Evolutionary conservation across 2,329 filamentous ascomycete genomes (phyloP).

Genomic region (Leptographium wingfieldii): DNA sequence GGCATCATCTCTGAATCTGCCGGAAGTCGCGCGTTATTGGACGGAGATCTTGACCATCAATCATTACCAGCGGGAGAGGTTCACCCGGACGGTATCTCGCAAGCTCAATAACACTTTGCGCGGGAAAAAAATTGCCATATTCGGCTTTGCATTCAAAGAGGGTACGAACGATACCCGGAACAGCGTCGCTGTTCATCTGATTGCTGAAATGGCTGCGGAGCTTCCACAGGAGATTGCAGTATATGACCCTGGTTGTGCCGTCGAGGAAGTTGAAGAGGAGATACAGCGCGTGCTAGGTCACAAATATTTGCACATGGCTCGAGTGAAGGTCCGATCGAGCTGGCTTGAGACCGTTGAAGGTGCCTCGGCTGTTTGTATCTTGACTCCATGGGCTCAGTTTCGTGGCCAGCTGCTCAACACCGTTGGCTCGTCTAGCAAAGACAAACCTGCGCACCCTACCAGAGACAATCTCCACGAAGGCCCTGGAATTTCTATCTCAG

Average conservation of each 20-base stretch:
- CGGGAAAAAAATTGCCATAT: conserved; percentile 3
- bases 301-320: neutral
- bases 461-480: neutral
- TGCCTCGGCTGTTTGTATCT: conserved; percentile 1
- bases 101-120: conserved; percentile 1
- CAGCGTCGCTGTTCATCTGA: conserved; percentile 4
- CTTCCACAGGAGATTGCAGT: conserved; percentile 1
- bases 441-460: neutral
- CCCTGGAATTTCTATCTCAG: neutral
- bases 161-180: conserved; percentile 5
- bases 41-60: conserved; percentile 1
- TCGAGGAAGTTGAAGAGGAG: neutral
- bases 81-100: conserved; percentile 1
- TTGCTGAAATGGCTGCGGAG: conserved; percentile 1
- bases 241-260: conserved; percentile 2
- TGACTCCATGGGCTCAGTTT: conserved; percentile 2
- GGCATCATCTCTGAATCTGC: neutral
- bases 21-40: conserved; percentile 2
- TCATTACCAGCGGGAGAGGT: conserved; percentile 1
- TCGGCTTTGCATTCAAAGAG: conserved; percentile 4
- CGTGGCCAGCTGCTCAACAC: neutral
- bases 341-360: conserved; percentile 1
- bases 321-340: neutral
- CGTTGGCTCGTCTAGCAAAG: neutral
- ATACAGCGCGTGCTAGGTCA: neutral